These are phyloP conservation scores for Mycena crocata DNA, from an alignment of 768 basidiomycete species.

Conservation along the genomic window DNA sequence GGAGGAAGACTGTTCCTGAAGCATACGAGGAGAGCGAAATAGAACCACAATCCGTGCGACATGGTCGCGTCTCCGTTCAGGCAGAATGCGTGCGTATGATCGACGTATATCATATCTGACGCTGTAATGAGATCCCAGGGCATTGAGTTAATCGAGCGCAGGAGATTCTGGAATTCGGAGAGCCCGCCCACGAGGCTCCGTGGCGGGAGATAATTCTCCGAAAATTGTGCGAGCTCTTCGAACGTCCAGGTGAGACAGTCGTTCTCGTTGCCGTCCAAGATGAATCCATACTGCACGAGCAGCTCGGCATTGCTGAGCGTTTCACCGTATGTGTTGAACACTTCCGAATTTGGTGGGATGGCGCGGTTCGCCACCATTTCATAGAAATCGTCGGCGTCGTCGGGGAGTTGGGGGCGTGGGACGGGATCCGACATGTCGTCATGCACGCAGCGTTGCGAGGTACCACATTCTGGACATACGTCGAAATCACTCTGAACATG, in stretches of 20 bases:
- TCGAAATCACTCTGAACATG: slow-evolving; percentile 77
- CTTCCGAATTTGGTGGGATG: slow-evolving; percentile 64
- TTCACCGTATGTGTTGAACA: slow-evolving; percentile 86
- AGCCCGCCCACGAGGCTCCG: slow-evolving; percentile 17
- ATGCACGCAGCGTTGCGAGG: slow-evolving; percentile 74
- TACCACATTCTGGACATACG: slow-evolving; percentile 81
- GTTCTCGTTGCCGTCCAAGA: slow-evolving; percentile 77
- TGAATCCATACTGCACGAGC: slow-evolving; percentile 78
- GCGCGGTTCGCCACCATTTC: slow-evolving; percentile 75
- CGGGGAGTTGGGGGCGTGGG: slow-evolving; percentile 18
- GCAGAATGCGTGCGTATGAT: slow-evolving; percentile 41
- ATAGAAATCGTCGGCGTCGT: slow-evolving; percentile 53
- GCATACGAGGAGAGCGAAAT: slow-evolving; percentile 47
- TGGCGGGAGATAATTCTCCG: slow-evolving; percentile 24
- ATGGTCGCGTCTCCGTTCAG: slow-evolving; percentile 65
- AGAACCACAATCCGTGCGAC: slow-evolving; percentile 62
- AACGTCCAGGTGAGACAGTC: slow-evolving; percentile 64
- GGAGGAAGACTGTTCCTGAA: slow-evolving; percentile 5
- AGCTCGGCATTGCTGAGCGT: slow-evolving; percentile 73
- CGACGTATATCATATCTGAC: slow-evolving; percentile 35
- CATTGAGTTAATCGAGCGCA: slow-evolving; percentile 18
- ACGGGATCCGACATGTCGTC: slow-evolving; percentile 52
- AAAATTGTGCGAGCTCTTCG: slow-evolving; percentile 41
- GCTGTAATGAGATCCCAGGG: slow-evolving; percentile 33
- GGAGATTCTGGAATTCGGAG: slow-evolving; percentile 11